phyloP scores from a whole-genome alignment of 1,284 basidiomycete genomes.

The Heterobasidion parviporum region DNA sequence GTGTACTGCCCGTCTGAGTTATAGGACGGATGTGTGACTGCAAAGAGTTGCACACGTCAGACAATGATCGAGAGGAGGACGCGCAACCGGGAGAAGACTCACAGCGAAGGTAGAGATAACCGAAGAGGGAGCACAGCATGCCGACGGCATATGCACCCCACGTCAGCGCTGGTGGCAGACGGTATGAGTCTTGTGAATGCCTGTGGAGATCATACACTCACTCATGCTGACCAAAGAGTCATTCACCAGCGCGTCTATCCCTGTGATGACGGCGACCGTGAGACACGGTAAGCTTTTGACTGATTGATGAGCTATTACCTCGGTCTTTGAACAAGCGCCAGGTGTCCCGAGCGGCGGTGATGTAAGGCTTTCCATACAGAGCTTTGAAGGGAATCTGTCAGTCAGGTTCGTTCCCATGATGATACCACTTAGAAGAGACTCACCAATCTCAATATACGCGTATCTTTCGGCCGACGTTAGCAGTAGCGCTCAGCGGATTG shows the following conservation, averaged over 20 bases:
- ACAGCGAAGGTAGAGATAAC: slow-evolving; percentile 76
- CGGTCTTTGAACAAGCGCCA: slow-evolving; percentile 83
- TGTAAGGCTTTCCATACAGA: slow-evolving; percentile 83
- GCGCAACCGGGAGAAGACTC: slow-evolving; percentile 20
- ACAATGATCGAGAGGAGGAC: slow-evolving; percentile 5
- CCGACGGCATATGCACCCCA: slow-evolving; percentile 80
- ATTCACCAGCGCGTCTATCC: slow-evolving; percentile 79
- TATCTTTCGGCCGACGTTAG: slow-evolving; percentile 35
- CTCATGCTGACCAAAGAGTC: slow-evolving; percentile 81
- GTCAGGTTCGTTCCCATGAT: no score
- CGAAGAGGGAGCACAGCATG: slow-evolving; percentile 70
- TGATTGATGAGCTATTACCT: slow-evolving; percentile 29
- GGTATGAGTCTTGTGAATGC: slow-evolving; percentile 1
- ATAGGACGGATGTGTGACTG: slow-evolving; percentile 67
- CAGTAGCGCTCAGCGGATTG: not conserved
- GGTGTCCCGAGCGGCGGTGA: slow-evolving; percentile 83
- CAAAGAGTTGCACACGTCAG: slow-evolving; percentile 7
- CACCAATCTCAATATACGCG: slow-evolving; percentile 77
- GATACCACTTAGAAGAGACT: not conserved
- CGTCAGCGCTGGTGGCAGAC: slow-evolving; percentile 38
- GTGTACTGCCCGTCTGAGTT: slow-evolving; percentile 71
- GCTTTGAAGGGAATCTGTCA: slow-evolving; percentile 28
- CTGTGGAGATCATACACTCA: slow-evolving; percentile 23
- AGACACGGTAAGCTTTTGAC: not conserved
- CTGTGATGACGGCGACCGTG: slow-evolving; percentile 17